Evolutionary conservation across 1,139 yeast species (phyloP).

Genomic region (Sugiyamaella sp.): DNA sequence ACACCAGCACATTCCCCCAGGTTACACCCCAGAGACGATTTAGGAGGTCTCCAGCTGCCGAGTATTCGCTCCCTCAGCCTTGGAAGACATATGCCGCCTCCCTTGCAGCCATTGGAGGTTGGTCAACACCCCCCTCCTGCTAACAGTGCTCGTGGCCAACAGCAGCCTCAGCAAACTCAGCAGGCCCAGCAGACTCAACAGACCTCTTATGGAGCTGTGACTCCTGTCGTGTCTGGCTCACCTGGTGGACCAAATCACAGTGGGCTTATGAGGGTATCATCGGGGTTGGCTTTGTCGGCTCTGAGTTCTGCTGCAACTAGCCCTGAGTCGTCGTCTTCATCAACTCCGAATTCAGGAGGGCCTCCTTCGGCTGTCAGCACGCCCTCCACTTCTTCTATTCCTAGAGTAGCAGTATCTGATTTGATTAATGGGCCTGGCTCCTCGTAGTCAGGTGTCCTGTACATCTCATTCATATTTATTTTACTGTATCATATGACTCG

Average conservation of each 20-base stretch:
- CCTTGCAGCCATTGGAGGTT: constrained; percentile 42
- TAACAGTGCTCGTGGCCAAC: not conserved
- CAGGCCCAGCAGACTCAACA: constrained; percentile 3
- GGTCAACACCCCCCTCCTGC: constrained; percentile 27
- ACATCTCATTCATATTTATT: constrained; percentile 4
- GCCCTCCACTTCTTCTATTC: constrained; percentile 18
- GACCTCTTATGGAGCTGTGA: not conserved
- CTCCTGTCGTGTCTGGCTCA: constrained; percentile 4
- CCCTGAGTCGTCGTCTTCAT: constrained; percentile 8
- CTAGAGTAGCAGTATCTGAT: constrained; percentile 28
- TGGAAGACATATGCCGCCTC: constrained; percentile 41
- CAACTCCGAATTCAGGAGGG: not conserved
- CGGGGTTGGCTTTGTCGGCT: constrained; percentile 3
- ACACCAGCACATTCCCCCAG: constrained; percentile 64
- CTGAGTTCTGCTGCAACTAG: constrained; percentile 7
- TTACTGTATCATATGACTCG: constrained; percentile 10
- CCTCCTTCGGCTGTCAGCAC: constrained; percentile 17
- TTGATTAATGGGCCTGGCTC: constrained; percentile 23
- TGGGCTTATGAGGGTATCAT: not conserved
- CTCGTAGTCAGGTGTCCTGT: not conserved
- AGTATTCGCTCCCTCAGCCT: constrained; percentile 44
- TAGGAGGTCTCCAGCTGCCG: constrained; percentile 43
- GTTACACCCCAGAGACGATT: constrained; percentile 45
- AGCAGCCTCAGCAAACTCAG: not conserved
- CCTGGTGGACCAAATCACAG: not conserved